phyloP scores from a whole-genome alignment of 1,139 yeast species.

The Yamadazyma buinensis region DNA sequence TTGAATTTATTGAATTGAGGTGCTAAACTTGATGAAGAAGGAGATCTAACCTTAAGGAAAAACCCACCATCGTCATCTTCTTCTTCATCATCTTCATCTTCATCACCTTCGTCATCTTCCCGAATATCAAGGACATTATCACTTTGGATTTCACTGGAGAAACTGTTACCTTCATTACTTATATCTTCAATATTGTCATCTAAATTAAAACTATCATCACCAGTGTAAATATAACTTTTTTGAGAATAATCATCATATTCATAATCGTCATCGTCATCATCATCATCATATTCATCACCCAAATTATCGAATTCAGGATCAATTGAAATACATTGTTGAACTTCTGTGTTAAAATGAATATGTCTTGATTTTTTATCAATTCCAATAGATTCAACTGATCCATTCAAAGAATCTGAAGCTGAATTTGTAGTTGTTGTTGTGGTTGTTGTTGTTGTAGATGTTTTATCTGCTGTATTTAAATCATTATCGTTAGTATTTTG shows the following conservation, averaged over 20 bases:
- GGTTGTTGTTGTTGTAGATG: no score
- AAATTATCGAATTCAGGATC: slow-evolving; percentile 40
- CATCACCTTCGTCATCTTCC: slow-evolving; percentile 26
- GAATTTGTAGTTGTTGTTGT: no score
- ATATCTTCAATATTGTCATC: slow-evolving; percentile 6
- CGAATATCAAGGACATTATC: no score
- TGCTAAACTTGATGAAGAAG: slow-evolving; percentile 27
- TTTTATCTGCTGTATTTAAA: not conserved
- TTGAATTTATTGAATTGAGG: slow-evolving; percentile 11
- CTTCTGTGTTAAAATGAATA: slow-evolving; percentile 89
- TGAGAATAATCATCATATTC: slow-evolving; percentile 12
- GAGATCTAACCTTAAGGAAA: slow-evolving; percentile 54
- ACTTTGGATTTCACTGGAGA: no score
- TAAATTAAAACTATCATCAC: not conserved
- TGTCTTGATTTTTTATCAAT: slow-evolving; percentile 33
- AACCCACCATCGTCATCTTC: slow-evolving; percentile 69
- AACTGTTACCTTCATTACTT: no score
- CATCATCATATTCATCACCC: slow-evolving; percentile 19
- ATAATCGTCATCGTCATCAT: slow-evolving; percentile 22
- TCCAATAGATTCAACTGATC: slow-evolving; percentile 1
- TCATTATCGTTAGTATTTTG: not conserved
- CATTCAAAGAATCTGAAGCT: not conserved
- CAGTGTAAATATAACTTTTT: slow-evolving; percentile 10
- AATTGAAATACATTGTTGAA: slow-evolving; percentile 84
- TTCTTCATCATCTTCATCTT: slow-evolving; percentile 43